Conservation (phyloP, 169 alveolate species). For the Fabrea salina region DNA sequence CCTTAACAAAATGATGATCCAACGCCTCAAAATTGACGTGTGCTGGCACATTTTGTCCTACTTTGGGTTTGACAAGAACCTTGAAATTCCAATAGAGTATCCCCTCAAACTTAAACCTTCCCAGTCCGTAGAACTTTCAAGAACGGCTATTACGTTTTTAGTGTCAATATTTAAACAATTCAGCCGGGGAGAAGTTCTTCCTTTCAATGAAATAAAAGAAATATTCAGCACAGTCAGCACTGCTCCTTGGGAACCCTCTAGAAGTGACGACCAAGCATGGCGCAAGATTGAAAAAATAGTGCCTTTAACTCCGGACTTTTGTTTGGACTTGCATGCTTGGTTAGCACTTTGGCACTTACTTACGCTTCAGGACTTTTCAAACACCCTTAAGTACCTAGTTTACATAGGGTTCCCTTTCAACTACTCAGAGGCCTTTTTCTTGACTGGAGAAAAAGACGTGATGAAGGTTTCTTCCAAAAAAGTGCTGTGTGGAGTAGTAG, state of each 20-base stretch:
- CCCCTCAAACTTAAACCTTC: background rate
- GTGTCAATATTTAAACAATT: conserved; percentile 8
- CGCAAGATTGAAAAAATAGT: background rate
- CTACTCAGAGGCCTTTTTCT: background rate
- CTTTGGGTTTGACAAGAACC: conserved; percentile 1
- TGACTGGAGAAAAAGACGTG: conserved; percentile 16
- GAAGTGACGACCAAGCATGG: background rate
- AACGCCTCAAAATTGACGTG: conserved; percentile 63
- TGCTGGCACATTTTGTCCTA: conserved; percentile 45
- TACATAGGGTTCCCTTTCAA: background rate
- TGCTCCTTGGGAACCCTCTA: conserved; percentile 24
- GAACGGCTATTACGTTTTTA: background rate
- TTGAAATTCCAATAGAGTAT: background rate
- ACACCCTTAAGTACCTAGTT: conserved; percentile 1
- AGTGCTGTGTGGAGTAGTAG: background rate
- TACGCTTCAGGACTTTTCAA: background rate
- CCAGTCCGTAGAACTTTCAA: background rate
- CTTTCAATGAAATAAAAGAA: background rate
- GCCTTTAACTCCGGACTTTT: background rate
- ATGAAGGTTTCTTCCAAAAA: background rate
- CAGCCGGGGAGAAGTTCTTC: background rate
- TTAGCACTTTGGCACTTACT: conserved; percentile 18
- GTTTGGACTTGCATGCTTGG: background rate
- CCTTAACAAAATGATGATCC: conserved; percentile 50
- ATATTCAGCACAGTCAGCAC: background rate